These are phyloP conservation scores for Physcia stellaris DNA, from an alignment of 495 filamentous ascomycete genomes.

Conservation along the genomic window DNA sequence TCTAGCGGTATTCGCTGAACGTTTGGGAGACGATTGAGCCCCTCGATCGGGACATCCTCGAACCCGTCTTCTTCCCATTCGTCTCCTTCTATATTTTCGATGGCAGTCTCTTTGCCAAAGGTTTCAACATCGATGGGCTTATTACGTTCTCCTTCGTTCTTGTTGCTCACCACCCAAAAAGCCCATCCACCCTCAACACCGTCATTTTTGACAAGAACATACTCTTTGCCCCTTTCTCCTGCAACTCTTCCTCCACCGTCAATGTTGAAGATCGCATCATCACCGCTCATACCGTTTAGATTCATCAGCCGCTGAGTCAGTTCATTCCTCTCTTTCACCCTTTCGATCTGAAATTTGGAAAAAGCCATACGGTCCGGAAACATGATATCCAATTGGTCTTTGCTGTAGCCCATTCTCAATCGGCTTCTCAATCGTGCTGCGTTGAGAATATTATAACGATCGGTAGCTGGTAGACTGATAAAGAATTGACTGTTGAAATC, in stretches of 20 bases:
- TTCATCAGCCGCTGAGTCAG: slow-evolving; percentile 95
- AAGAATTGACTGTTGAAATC: slow-evolving; percentile 95
- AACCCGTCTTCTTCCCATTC: slow-evolving; percentile 58
- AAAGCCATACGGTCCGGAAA: slow-evolving; percentile 98
- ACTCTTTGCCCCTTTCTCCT: slow-evolving; percentile 82
- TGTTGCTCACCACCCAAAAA: slow-evolving; percentile 81
- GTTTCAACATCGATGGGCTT: slow-evolving; percentile 87
- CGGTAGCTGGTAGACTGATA: slow-evolving; percentile 69
- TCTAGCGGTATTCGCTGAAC: too few relatives aligned
- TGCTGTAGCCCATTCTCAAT: slow-evolving; percentile 87
- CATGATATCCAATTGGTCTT: slow-evolving; percentile 90
- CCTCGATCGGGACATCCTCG: slow-evolving; percentile 92
- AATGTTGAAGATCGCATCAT: slow-evolving; percentile 47
- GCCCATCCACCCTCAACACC: slow-evolving; percentile 96
- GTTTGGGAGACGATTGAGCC: slow-evolving; percentile 81
- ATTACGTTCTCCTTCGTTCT: slow-evolving; percentile 54
- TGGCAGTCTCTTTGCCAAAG: slow-evolving; percentile 39
- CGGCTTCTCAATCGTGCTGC: slow-evolving; percentile 77
- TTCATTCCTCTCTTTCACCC: slow-evolving; percentile 81
- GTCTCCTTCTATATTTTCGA: slow-evolving; percentile 48
- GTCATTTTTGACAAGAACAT: slow-evolving; percentile 89
- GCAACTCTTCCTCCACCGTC: slow-evolving; percentile 60
- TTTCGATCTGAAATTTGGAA: slow-evolving; percentile 87
- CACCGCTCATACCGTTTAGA: slow-evolving; percentile 74
- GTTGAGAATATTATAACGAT: slow-evolving; percentile 95